These are phyloP conservation scores for Coprinellus micaceus DNA, from an alignment of 768 basidiomycete genomes.

Conservation along the genomic window DNA sequence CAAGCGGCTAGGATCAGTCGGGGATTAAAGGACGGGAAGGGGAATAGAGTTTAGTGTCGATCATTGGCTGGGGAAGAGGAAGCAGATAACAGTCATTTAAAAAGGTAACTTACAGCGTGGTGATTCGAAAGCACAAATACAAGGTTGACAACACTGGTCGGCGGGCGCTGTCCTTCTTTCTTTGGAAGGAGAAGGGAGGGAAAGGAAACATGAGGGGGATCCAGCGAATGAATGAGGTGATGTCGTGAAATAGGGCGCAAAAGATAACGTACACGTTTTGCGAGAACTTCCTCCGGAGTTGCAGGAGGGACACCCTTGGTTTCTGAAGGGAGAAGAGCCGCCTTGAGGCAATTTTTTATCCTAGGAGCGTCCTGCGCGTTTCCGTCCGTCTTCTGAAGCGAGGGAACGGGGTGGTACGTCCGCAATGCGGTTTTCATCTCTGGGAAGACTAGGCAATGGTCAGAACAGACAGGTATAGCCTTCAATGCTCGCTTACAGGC, in stretches of 20 bases:
- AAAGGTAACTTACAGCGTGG: conserved; percentile 52
- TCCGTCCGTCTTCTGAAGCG: conserved; percentile 81
- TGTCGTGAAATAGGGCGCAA: conserved; percentile 3
- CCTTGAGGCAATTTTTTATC: conserved; percentile 88
- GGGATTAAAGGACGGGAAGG: background rate
- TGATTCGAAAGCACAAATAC: conserved; percentile 82
- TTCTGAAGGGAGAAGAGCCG: conserved; percentile 70
- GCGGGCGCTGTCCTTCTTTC: conserved; percentile 61
- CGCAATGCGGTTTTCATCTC: conserved; percentile 90
- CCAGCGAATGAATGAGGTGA: conserved; percentile 10
- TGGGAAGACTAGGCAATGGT: conserved; percentile 64
- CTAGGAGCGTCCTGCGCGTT: conserved; percentile 89
- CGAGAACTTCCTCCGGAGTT: conserved; percentile 70
- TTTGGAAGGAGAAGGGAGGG: conserved; percentile 22
- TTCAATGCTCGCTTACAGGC: conserved; percentile 77
- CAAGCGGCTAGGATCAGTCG: conserved; percentile 43
- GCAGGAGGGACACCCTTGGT: conserved; percentile 61
- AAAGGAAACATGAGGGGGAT: conserved; percentile 8
- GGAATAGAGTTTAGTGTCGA: background rate
- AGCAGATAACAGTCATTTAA: background rate
- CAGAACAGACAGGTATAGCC: too few species aligned
- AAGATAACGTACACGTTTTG: conserved; percentile 51
- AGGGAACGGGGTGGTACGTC: conserved; percentile 90
- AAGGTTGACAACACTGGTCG: conserved; percentile 83
- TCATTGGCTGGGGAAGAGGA: conserved; percentile 5